A percentile compares a stretch with the other conserved stretches of the same genome.
Evolutionary conservation across 768 basidiomycete genomes (phyloP).

Genomic region (Sutorius australiensis): DNA sequence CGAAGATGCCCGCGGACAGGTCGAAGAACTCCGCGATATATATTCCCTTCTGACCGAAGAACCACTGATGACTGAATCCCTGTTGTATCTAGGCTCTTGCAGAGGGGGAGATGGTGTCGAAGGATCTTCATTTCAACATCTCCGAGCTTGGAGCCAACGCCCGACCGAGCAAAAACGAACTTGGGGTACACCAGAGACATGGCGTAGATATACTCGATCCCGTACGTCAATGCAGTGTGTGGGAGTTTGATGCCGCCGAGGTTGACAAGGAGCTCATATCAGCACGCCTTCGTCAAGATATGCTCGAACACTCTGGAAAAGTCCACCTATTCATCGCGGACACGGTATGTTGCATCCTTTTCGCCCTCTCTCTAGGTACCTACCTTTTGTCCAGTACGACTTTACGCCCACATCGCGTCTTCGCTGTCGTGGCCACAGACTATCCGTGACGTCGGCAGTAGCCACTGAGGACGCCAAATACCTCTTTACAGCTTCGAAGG

Average conservation of each 20-base stretch:
- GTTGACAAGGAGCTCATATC: slow-evolving; percentile 92
- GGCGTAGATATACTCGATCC: too few relatives aligned
- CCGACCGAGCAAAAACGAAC: too few relatives aligned
- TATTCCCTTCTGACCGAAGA: slow-evolving; percentile 16
- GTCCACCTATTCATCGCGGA: slow-evolving; percentile 79
- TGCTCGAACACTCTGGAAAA: slow-evolving; percentile 84
- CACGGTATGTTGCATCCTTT: slow-evolving; percentile 41
- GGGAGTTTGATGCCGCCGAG: slow-evolving; percentile 93
- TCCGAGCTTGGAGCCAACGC: slow-evolving; percentile 72
- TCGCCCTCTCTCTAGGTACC: not conserved
- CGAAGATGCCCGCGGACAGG: slow-evolving; percentile 71
- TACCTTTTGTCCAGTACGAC: slow-evolving; percentile 45
- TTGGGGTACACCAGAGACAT: too few relatives aligned
- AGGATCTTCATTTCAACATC: slow-evolving; percentile 68
- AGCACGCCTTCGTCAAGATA: slow-evolving; percentile 86
- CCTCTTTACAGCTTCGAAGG: slow-evolving; percentile 89
- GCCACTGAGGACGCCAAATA: slow-evolving; percentile 67
- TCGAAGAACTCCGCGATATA: slow-evolving; percentile 77
- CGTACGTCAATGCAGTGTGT: too few relatives aligned
- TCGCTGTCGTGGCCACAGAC: slow-evolving; percentile 67
- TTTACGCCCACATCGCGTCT: slow-evolving; percentile 44
- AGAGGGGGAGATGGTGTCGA: slow-evolving; percentile 76
- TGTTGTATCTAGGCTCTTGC: too few relatives aligned
- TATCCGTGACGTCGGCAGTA: slow-evolving; percentile 78
- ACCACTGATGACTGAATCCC: not conserved